Evolutionary conservation across 768 basidiomycete genomes (phyloP), one percentile per base, ranked within the genome.

Genomic region (Mycena galopus): DNA sequence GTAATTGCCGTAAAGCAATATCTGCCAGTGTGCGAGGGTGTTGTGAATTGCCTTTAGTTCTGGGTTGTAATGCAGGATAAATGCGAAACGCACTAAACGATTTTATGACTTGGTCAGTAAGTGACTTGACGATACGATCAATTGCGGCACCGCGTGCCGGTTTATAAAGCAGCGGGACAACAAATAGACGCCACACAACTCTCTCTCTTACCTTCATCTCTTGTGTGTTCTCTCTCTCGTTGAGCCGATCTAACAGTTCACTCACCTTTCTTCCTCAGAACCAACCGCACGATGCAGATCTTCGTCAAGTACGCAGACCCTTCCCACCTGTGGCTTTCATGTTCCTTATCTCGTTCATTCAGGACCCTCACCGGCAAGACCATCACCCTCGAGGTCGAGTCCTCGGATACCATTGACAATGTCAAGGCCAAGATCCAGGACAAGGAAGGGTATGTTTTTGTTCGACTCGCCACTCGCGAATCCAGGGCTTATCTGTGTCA

Each of bases 371-470:
- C 90, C 16, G 90, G 91, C 44, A 91, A 91, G 88, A 94, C 93
- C 58, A 92, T 92, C 75, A 92, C 91, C 0, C 77, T 93, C 56
- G 92, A 93, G 82, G 92, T 93, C 25, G 92, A 93, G 79, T 92
- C 91, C 1, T 91, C 89, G 4, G 91, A 93, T 78, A 92, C 91
- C 25, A 92, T 93, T 75, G 91, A 92, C 81, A 91, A 92, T 69
- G 92, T 92, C 67, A 92, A 92, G 85, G 85, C 88, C 14, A 93
- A 92, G 84, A 92, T 92, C 69, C 91, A 92, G 80, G 92, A 92
- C 82, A 93, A 93, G 86, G 92, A 92, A 73, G 91, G 89, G 25
- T 92, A 90, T 14, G 93, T 92, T 72, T 89, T 7, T 44, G 21
- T 91, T 92, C 78, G 87, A 90, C 29, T 55, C 53, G 53, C 50